These are phyloP conservation scores for Leccinellum luteum DNA, from an alignment of 768 basidiomycete species.

Conservation along the genomic window DNA sequence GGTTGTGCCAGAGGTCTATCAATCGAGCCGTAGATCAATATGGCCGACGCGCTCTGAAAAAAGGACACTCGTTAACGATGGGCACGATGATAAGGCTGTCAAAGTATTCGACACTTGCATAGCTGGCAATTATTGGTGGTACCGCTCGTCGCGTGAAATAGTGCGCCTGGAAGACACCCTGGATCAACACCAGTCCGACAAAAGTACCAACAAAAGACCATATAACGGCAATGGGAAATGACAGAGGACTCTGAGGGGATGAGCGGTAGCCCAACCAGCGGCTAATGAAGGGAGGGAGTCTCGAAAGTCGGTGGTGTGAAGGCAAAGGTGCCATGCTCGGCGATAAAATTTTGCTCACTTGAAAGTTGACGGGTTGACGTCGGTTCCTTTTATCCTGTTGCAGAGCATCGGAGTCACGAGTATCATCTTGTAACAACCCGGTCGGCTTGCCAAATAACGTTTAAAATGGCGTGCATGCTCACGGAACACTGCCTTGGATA, in stretches of 20 bases:
- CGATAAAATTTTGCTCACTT: neutral
- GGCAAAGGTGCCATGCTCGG: neutral
- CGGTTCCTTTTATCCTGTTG: neutral
- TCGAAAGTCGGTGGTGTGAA: neutral
- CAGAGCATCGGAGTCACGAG: neutral
- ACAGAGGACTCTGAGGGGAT: conserved; percentile 5
- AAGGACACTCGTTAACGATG: neutral
- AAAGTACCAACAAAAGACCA: conserved; percentile 57
- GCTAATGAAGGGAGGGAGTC: conserved; percentile 2
- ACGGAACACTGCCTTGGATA: neutral
- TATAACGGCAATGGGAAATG: conserved; percentile 1
- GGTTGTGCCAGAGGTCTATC: conserved; percentile 56
- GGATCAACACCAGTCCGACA: conserved; percentile 46
- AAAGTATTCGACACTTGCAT: conserved; percentile 14
- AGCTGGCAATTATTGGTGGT: conserved; percentile 16
- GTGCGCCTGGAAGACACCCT: conserved; percentile 47
- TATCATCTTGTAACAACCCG: neutral
- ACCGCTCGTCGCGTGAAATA: conserved; percentile 47
- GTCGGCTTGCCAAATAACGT: neutral
- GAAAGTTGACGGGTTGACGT: too few species aligned
- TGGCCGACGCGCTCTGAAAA: conserved; percentile 51
- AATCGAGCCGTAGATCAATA: conserved; percentile 52
- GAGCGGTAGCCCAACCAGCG: conserved; percentile 15
- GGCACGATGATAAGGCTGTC: neutral
- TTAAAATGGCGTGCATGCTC: neutral